Base-by-base conservation (phyloP, 768 basidiomycete genomes). In the Kondoa malvinella region DNA sequence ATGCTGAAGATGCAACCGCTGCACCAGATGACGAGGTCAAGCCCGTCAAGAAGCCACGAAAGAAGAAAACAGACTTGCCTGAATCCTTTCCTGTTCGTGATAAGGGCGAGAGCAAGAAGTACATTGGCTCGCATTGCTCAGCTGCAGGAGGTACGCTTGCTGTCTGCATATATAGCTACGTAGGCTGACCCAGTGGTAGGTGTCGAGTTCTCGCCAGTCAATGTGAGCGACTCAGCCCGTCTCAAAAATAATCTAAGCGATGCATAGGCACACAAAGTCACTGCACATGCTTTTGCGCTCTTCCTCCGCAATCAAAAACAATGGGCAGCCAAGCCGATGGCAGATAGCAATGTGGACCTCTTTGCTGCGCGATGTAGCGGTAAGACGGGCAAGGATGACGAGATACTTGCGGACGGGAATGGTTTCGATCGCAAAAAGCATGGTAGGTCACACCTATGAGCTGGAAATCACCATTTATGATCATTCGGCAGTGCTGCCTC, bases 271-370 rank as follows among this genome's bases (percentile, higher is more conserved):
- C 40, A 8, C 12, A 50, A 50, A 50, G 40, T 50, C 12, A 50
- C 40, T 50, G 40, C 12, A 8, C 40, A 50, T 50, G 40, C 40
- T 8, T 50, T 50, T 50, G 40, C 40, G 8, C 40, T 50, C 40
- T 50, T 50, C 40, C 21, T 50, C 12, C 8, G 91, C 76, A 87
- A 85, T 0, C 89, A 91, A 72, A 80, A 87, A 26, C 86, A 86
- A 76, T 92, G 90, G 90, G 79, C 77, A 12, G 84, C 85, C 2
- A 82, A 85, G 2, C 77, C 83, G 1, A 79, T 89, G 1, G 80
- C 80, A 14, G 76, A 80, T 0, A 76, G 80, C 15, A 84, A 81
- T 0, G 80, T 89, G 8, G 66, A 76, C 1, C 70, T 78, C 33
- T 90, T 89, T 77, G 86, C 62, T 31, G 30, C 67, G 27, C 65